Percentiles rank a stretch among this genome's conserved stretches.
phyloP scores from a whole-genome alignment of 768 basidiomycete genomes.

The Exidia glandulosa region DNA sequence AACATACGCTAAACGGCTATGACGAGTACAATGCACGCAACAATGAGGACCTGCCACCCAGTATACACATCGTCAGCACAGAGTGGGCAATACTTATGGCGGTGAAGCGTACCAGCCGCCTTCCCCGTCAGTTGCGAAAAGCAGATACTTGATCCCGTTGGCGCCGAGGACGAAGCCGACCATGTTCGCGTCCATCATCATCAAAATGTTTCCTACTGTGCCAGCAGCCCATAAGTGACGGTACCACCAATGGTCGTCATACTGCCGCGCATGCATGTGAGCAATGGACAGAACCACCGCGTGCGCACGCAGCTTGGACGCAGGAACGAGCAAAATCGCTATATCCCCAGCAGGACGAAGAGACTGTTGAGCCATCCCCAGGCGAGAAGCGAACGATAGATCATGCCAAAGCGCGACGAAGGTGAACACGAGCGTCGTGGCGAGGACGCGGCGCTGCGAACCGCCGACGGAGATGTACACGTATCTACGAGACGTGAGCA shows the following conservation, averaged over 20 bases:
- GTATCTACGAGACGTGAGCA: conserved; percentile 45
- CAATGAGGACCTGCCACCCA: conserved; percentile 58
- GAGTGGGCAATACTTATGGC: background rate
- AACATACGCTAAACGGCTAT: conserved; percentile 88
- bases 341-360: conserved; percentile 78
- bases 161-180: conserved; percentile 89
- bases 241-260: conserved; percentile 61
- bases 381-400: conserved; percentile 71
- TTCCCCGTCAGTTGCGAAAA: conserved; percentile 49
- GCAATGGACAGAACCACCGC: background rate
- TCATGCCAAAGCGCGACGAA: conserved; percentile 99
- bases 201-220: conserved; percentile 69
- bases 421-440: conserved; percentile 76
- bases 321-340: conserved; percentile 49
- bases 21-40: conserved; percentile 57
- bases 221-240: conserved; percentile 76
- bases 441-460: conserved; percentile 37
- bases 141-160: conserved; percentile 65
- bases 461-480: conserved; percentile 93
- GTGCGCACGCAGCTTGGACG: conserved; percentile 42
- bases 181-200: conserved; percentile 89
- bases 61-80: background rate
- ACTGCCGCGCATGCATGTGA: conserved; percentile 33
- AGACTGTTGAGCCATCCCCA: conserved; percentile 96
- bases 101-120: conserved; percentile 41